Evolutionary conservation across 2,329 filamentous ascomycete genomes (phyloP).

Genomic region (Fusarium staphyleae): DNA sequence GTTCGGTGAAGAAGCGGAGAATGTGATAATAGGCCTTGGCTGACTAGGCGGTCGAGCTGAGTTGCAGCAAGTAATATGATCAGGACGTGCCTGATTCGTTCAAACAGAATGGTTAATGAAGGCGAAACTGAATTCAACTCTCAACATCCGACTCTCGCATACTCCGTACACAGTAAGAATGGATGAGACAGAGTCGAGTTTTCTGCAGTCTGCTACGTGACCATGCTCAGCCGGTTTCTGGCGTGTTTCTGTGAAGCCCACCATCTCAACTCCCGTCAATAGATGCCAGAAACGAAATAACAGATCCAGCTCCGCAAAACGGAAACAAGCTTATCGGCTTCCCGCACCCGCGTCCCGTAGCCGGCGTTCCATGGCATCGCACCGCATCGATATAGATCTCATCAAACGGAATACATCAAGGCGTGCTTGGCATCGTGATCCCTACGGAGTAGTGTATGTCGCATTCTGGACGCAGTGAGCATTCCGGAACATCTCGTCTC

Average conservation of each 20-base stretch:
- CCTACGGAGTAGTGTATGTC: no score
- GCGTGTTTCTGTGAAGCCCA: conserved; percentile 20
- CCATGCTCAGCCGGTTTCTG: conserved; percentile 3
- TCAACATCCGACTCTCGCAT: background rate
- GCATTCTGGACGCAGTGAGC: no score
- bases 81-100: conserved; percentile 10
- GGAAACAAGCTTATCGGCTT: conserved; percentile 36
- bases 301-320: conserved; percentile 16
- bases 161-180: conserved; percentile 5
- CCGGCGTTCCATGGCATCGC: conserved; percentile 4
- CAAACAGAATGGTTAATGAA: conserved; percentile 4
- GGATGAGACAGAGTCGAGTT: conserved; percentile 2
- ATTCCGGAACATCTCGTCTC: no score
- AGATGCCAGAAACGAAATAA: conserved; percentile 13
- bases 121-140: conserved; percentile 6
- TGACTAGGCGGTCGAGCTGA: conserved; percentile 14
- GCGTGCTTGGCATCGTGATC: conserved; percentile 24
- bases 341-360: conserved; percentile 18
- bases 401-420: background rate
- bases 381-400: background rate
- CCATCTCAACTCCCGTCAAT: conserved; percentile 24
- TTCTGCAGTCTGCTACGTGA: conserved; percentile 20
- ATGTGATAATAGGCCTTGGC: conserved; percentile 15
- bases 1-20: background rate
- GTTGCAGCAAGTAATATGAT: conserved; percentile 21